Evolutionary conservation across 2,329 filamentous ascomycete genomes (phyloP), one percentile per base, ranked within the genome.

Genomic region (Fusarium siculi): DNA sequence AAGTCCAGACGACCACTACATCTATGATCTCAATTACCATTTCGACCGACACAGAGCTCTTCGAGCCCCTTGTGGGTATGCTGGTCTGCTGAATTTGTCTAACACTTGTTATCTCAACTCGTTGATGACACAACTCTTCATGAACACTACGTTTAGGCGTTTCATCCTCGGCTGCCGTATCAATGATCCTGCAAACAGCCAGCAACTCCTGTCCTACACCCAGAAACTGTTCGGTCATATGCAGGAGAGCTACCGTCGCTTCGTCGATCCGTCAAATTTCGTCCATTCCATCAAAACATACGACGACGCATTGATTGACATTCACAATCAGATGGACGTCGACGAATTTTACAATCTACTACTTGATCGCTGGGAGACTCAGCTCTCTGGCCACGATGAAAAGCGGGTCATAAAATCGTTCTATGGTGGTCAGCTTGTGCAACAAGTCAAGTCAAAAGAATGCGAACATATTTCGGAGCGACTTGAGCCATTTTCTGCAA

Each of bases 81-180:
- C 93, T n/a, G 96, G 96, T 3, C 83, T 99, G n/a, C 89, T 89
- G 63, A 99, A 99, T 77, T 87, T 98, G 21, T 96, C 94, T 15
- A 97, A 98, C 79, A 98, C 97, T 1, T 99, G 96, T 82, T 99
- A 99, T 80, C 88, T 98, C 79, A 99, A 99, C 80, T 98, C 96
- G 1, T 85, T 99, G 2, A 88, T 98, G 68, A 96, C 95, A 0
- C 96, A 99, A 79, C 89, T 99, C 1, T 99, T 96, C 85, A 98
- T 98, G 94, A 98, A 99, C 79, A 84, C 93, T 21, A 88, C 90
- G 11, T 98, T 99, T 78, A 92, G 96, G 23, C 87, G 89, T 21
- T 97, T 98, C 81, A 93, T 99, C 75, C 86, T 98, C 68, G 82
- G 86, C 63, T 85, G 89, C n/a, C 82, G 86, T 14, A 84, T 93